Percentiles rank a stretch among this genome's conserved stretches.
These are phyloP conservation scores for Pleurotus platypus DNA, from an alignment of 768 basidiomycete species.

Conservation along the genomic window DNA sequence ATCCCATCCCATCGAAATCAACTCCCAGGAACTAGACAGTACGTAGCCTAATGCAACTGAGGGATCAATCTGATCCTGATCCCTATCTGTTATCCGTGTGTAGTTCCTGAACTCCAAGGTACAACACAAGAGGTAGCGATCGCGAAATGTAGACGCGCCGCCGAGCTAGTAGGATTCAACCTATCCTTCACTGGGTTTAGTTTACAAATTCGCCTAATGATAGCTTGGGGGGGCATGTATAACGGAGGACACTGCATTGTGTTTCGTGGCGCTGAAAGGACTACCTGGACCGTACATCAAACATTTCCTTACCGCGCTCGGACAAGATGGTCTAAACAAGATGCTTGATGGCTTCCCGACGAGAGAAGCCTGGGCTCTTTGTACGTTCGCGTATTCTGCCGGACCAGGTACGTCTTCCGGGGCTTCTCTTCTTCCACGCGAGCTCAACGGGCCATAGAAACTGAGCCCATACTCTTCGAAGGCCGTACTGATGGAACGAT, in stretches of 20 bases:
- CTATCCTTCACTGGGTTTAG: background rate
- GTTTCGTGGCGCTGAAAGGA: slow-evolving; percentile 84
- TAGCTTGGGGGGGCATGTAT: slow-evolving; percentile 49
- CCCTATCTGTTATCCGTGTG: background rate
- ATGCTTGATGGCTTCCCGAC: slow-evolving; percentile 75
- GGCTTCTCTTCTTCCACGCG: background rate
- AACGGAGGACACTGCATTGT: slow-evolving; percentile 94
- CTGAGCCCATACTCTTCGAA: slow-evolving; percentile 73
- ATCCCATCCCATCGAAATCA: slow-evolving; percentile 65
- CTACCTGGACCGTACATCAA: slow-evolving; percentile 99
- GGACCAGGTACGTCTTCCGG: slow-evolving; percentile 54
- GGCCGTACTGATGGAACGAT: slow-evolving; percentile 88
- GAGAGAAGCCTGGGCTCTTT: slow-evolving; percentile 82
- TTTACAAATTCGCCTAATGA: background rate
- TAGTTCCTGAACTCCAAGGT: slow-evolving; percentile 94
- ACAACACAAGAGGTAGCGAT: slow-evolving; percentile 85
- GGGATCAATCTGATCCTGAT: background rate
- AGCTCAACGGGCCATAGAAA: slow-evolving; percentile 23
- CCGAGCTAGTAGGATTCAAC: slow-evolving; percentile 58
- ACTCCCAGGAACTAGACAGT: slow-evolving; percentile 80
- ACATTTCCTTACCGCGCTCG: slow-evolving; percentile 77
- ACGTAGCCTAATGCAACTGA: slow-evolving; percentile 24
- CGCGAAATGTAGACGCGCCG: slow-evolving; percentile 84
- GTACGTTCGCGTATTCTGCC: slow-evolving; percentile 92
- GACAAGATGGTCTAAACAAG: slow-evolving; percentile 87